Conservation (phyloP, 805 yeast genomes). For the Kockiozyma suomiensis region DNA sequence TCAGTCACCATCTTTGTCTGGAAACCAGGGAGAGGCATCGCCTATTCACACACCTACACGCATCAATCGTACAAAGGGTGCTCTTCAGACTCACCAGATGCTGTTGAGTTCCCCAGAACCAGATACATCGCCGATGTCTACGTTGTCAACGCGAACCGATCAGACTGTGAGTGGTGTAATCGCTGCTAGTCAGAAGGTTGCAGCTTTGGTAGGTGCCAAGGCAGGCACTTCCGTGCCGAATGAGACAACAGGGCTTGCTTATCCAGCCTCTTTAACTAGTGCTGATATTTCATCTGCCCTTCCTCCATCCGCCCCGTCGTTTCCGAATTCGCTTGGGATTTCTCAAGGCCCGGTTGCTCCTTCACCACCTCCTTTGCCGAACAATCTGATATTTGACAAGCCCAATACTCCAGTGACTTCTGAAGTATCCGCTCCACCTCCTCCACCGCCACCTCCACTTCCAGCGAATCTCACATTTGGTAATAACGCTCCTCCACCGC, state of each 20-base stretch:
- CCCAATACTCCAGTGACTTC: background rate
- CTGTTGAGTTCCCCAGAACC: background rate
- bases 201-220: background rate
- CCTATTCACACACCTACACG: background rate
- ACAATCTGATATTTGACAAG: constrained; percentile 2
- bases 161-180: background rate
- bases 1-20: background rate
- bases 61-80: background rate
- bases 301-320: too few species aligned
- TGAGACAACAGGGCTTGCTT: background rate
- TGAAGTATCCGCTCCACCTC: constrained; percentile 7
- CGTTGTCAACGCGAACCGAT: background rate
- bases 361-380: constrained; percentile 21
- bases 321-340: too few species aligned
- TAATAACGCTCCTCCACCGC: constrained; percentile 18
- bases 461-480: constrained; percentile 7
- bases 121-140: background rate
- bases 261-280: background rate
- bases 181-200: constrained; percentile 1
- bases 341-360: constrained; percentile 15
- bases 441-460: constrained; percentile 21
- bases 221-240: background rate
- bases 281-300: too few species aligned
- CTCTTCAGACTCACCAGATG: background rate
- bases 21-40: background rate